Base-by-base conservation (phyloP, 2,329 filamentous ascomycete genomes). In the Epichloe brachyelytri region DNA sequence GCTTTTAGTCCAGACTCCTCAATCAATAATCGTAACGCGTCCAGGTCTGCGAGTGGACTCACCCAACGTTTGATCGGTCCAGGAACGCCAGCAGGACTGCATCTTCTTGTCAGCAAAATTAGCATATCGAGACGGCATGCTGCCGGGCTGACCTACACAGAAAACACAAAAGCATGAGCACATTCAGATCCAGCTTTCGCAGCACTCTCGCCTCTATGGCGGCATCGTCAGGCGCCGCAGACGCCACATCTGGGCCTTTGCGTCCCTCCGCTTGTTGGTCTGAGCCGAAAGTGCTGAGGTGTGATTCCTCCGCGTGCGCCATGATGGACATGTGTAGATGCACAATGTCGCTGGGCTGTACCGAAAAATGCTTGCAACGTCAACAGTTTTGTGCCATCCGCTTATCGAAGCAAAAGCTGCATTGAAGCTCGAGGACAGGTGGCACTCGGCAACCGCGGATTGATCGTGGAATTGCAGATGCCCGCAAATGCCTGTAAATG, bases 31-130 rank as follows among this genome's bases (percentile, higher is more conserved):
- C 26, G 26, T 30, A 8, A 30, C 26, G 8, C 26, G 8, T 30
- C 26, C 26, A 30, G 8, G 26, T 30, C 26, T 30, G 26, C 6
- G 40, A 11, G 15, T 8, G 26, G 6, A 39, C 54, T 37, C 51
- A 56, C 56, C 56, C 56, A 38, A 58, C 46, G 30, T 58, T 58
- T 4, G 56, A 58, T 30, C 56, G 53, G 46, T 58, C 56, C 43
- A 58, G 47, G 38, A 58, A 58, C 12, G 56, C 55, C 8, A 58
- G 49, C 12, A 58, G 40, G 20, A 54, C 56, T 58, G 49, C 20
- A 3, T 39, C 5, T 8, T 26, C 17, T 11, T 34, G 19, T 46
- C 19, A 46, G 44, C 20, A 30, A 43, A 26, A 43, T 5, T 3
- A 4, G 4, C n/a, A 7, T 14, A n/a, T 37, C 40, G 22, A 36